Base-by-base conservation (phyloP, 306 rosid genomes). In the Medicago ruthenica region DNA sequence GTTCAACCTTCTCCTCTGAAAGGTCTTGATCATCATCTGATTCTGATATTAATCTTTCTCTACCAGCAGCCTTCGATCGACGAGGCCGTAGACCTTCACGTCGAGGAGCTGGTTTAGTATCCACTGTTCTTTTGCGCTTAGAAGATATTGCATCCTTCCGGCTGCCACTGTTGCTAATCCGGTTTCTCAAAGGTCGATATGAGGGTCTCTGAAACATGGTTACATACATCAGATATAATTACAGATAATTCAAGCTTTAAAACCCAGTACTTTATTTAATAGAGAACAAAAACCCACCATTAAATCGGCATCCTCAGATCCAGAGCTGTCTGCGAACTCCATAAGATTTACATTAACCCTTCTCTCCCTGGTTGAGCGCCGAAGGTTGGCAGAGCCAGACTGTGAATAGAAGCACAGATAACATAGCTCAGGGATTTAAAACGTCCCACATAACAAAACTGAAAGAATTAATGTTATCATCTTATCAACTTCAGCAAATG, bases 61-160 rank as follows among this genome's bases (percentile, higher is more conserved):
- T 92, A 18, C 83, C 65, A 76, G 42, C 58, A 58, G 76, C 62
- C 87, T 85, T 88, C 14, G 89, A 87, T 75, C 89, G 90, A 42
- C 99, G 99, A 80, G 99, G 99, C 9, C 99, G 87, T 61, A 95
- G 81, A 70, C 99, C 99, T 86, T 95, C 99, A 14, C 99, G 97
- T 39, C 97, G 84, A 39, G 99, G 99, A 16, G 85, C 67, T 36
- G 83, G 66, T 68, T 83, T 81, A 66, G 79, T 80, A 68, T 84
- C 88, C 42, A 76, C 64, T 4, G 39, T 53, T 71, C 87, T 86
- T 79, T 84, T 90, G 86, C 79, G 90, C 87, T 89, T 94, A 22
- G 75, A 78, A 76, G 90, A 85, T 58, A 86, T 80, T 59, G 75
- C 79, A 10, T 79, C 97, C 44, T 86, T 92, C 41, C 53, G 89